Base-by-base conservation (phyloP, 129 eudicot species). In the Escallonia herrerae region DNA sequence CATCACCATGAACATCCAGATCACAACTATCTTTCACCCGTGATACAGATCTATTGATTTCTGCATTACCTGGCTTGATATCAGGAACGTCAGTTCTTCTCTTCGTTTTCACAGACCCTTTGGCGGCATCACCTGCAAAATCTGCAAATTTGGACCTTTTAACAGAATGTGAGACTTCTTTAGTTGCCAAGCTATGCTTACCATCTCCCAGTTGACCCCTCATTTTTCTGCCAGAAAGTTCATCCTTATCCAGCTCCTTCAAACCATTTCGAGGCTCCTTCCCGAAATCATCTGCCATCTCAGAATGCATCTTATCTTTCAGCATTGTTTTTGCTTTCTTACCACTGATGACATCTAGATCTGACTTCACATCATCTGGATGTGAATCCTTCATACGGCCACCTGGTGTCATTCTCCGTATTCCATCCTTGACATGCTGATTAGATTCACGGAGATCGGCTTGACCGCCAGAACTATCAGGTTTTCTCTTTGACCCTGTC, bases 121-220 rank as follows among this genome's bases (percentile, higher is more conserved):
- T 78, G 56, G 68, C n/a, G 6, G 70, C 22, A 70, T 78, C 91
- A 70, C 47, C 62, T 42, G 56, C 44, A 22, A 40, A 42, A 65
- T 80, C 84, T 5, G 74, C 61, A 66, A 13, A 66, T 75, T 82
- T 87, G 15, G 84, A 67, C 71, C 74, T 82, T 74, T 90, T 82
- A 48, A 72, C 65, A 62, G 79, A 77, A 64, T 42, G 73, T 46
- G 72, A 63, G 39, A 68, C 74, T 64, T 75, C 90, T 65, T 56
- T 67, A 45, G 44, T 70, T 63, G 8, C 66, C 63, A 69, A 70
- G 40, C 52, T 68, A 72, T 49, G 72, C 49, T 79, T 82, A 51
- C 67, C 79, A 43, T 46, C 74, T 70, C 83, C 83, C 44, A 40
- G 74, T 71, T 72, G 72, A 55, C 43, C 4, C 52, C 71, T 77